Conservation (phyloP, 164 flowering plant genomes). For the Dillenia suffruticosa region DNA sequence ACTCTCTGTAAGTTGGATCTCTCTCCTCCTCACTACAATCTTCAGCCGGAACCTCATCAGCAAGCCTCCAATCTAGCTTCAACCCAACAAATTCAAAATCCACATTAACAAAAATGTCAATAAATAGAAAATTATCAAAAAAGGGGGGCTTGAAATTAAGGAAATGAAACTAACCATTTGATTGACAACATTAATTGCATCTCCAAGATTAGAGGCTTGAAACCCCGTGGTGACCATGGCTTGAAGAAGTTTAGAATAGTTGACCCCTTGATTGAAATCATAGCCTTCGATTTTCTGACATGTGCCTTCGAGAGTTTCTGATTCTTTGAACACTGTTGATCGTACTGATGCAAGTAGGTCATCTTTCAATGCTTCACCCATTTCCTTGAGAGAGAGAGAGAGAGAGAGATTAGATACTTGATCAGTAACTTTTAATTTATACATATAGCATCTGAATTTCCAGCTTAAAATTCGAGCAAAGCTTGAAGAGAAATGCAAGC, state of each 20-base stretch:
- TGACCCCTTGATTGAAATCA: conserved; percentile 79
- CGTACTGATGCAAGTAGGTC: conserved; percentile 29
- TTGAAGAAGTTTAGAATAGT: conserved; percentile 54
- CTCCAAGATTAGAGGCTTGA: conserved; percentile 95
- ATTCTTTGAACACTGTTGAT: conserved; percentile 48
- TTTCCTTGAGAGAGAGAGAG: conserved; percentile 7
- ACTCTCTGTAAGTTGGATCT: conserved; percentile 41
- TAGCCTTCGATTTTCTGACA: conserved; percentile 63
- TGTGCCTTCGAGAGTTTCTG: conserved; percentile 58
- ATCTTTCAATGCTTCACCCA: conserved; percentile 21
- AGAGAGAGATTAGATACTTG: background rate
- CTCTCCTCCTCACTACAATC: conserved; percentile 69
- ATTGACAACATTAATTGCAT: conserved; percentile 72
- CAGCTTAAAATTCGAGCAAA: too few species aligned
- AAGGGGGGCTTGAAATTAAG: background rate
- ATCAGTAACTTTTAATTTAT: too few species aligned
- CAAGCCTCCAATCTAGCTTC: conserved; percentile 89
- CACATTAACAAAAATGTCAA: background rate
- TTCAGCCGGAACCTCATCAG: conserved; percentile 50
- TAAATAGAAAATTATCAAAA: background rate
- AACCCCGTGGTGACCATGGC: conserved; percentile 77
- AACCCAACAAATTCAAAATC: conserved; percentile 12
- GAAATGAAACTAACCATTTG: conserved; percentile 53
- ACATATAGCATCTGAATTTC: too few species aligned
- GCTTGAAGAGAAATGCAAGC: too few species aligned